Percentiles rank a stretch among this genome's conserved stretches.
phyloP scores from a whole-genome alignment of 805 yeast species.

The Candida vaughaniae region DNA sequence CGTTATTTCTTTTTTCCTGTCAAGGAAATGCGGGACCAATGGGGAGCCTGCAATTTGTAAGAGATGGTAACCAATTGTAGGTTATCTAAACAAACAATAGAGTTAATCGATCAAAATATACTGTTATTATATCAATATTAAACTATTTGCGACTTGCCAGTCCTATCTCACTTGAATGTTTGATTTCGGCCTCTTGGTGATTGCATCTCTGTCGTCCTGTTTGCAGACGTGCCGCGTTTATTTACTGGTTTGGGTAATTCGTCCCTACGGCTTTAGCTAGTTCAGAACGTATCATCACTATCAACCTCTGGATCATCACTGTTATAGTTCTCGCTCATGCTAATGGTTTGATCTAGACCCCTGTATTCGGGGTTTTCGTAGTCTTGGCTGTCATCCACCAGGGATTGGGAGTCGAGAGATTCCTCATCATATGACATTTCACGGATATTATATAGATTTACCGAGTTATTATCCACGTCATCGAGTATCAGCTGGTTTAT shows the following conservation, averaged over 20 bases:
- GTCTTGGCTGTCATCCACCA: not conserved
- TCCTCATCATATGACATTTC: slow-evolving; percentile 22
- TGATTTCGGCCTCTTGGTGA: no score
- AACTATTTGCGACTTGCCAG: no score
- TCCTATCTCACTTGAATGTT: no score
- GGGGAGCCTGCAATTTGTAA: slow-evolving; percentile 6
- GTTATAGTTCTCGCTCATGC: not conserved
- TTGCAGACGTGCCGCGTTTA: no score
- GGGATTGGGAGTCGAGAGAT: slow-evolving; percentile 19
- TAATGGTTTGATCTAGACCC: not conserved
- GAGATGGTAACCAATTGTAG: slow-evolving; percentile 1
- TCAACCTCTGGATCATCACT: no score
- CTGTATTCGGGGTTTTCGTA: not conserved
- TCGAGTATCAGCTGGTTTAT: slow-evolving; percentile 10
- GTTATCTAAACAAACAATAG: no score
- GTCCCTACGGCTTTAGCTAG: no score
- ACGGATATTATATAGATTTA: slow-evolving; percentile 20
- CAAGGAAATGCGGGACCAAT: slow-evolving; percentile 8
- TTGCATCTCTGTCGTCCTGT: no score
- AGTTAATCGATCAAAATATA: no score
- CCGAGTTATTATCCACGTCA: slow-evolving; percentile 12
- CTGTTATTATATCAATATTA: no score
- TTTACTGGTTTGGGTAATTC: no score
- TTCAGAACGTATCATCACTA: slow-evolving; percentile 10
- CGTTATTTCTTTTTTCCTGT: not conserved